Evolutionary conservation across 2,329 filamentous ascomycete species (phyloP).

Genomic region (Neonectria ditissima): DNA sequence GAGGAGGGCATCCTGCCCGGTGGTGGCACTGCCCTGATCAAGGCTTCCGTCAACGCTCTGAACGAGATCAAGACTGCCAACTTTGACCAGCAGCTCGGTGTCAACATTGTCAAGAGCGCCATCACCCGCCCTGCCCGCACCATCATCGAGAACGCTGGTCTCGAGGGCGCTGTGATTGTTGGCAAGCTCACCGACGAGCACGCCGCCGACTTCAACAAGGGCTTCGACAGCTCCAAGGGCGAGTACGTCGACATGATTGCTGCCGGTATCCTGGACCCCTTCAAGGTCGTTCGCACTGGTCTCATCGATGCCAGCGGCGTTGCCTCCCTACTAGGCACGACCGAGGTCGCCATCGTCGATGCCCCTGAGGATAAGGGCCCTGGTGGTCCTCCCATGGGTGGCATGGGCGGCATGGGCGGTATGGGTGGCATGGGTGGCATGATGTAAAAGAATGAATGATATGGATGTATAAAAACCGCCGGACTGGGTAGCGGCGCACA

Average conservation of each 20-base stretch:
- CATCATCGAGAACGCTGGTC: constrained; percentile 97
- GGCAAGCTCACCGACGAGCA: constrained; percentile 98
- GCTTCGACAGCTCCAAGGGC: constrained; percentile 95
- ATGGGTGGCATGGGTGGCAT: constrained; percentile 68
- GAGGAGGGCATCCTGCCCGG: constrained; percentile 99
- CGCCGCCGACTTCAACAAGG: constrained; percentile 94
- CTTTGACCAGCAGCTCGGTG: constrained; percentile 99
- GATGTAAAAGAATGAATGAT: constrained; percentile 62
- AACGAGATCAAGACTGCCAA: constrained; percentile 86
- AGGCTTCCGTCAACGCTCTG: constrained; percentile 92
- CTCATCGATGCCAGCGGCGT: constrained; percentile 96
- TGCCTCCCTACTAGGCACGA: constrained; percentile 95
- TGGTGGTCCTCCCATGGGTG: constrained; percentile 69
- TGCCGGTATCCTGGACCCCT: constrained; percentile 96
- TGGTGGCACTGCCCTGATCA: constrained; percentile 97
- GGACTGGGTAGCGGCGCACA: constrained; percentile 56
- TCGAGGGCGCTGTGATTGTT: constrained; percentile 95
- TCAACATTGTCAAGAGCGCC: constrained; percentile 97
- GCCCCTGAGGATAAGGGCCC: constrained; percentile 91
- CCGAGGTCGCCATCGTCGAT: constrained; percentile 97
- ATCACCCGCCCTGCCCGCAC: constrained; percentile 95
- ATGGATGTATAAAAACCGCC: constrained; percentile 47
- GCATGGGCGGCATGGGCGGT: constrained; percentile 74
- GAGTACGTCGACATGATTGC: constrained; percentile 99
- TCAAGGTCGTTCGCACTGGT: constrained; percentile 99